Conservation (phyloP, 2,329 filamentous ascomycete species). For the Aspergillus sp. region DNA sequence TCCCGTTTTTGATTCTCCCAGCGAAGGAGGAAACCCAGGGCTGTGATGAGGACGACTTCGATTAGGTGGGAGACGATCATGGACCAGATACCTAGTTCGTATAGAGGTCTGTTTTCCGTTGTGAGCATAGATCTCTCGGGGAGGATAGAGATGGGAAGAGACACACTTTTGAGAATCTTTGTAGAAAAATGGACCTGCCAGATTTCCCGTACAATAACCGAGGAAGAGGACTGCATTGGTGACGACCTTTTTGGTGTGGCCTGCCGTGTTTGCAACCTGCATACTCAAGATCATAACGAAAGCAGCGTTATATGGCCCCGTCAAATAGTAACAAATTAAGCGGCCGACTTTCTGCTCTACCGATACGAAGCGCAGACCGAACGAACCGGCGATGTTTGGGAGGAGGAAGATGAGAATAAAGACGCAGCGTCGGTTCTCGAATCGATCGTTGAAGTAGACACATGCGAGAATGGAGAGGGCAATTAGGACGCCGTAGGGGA, state of each 20-base stretch:
- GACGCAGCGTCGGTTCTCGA: constrained; percentile 44
- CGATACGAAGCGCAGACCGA: constrained; percentile 52
- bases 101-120: constrained; percentile 33
- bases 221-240: constrained; percentile 57
- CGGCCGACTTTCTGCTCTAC: constrained; percentile 46
- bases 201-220: constrained; percentile 55
- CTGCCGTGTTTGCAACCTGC: constrained; percentile 42
- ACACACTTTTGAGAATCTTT: constrained; percentile 44
- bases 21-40: constrained; percentile 42
- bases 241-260: constrained; percentile 58
- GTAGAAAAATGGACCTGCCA: constrained; percentile 59
- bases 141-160: background rate
- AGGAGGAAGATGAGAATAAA: constrained; percentile 52
- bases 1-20: constrained; percentile 47
- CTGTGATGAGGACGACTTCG: constrained; percentile 42
- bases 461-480: constrained; percentile 45
- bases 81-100: constrained; percentile 49
- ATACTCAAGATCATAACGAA: constrained; percentile 46
- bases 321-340: constrained; percentile 53
- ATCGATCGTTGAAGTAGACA: constrained; percentile 44
- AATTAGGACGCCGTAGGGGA: constrained; percentile 46
- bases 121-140: constrained; percentile 1
- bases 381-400: constrained; percentile 54
- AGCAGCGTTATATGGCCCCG: constrained; percentile 49
- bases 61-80: constrained; percentile 51